Evolutionary conservation across 176 grass and related monocot species (phyloP).

Genomic region (Ampelocalamus luodianensis): DNA sequence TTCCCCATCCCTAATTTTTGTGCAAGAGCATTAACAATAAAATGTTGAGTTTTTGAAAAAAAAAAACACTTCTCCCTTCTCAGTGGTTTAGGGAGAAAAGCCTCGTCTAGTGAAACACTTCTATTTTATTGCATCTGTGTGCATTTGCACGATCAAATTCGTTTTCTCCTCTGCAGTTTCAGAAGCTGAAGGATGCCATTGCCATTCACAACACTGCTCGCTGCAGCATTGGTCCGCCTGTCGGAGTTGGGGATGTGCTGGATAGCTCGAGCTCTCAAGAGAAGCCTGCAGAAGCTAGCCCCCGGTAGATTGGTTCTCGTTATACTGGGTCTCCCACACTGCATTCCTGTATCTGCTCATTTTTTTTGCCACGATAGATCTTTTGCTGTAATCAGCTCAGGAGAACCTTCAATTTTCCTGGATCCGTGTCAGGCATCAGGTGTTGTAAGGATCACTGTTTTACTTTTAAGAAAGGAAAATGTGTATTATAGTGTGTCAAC

Average conservation of each 20-base stretch:
- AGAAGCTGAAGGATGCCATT: conserved; percentile 93
- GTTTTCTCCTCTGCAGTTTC: conserved; percentile 50
- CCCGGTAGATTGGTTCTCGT: conserved; percentile 40
- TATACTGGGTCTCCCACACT: not conserved
- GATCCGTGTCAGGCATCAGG: conserved; percentile 19
- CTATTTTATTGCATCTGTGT: not conserved
- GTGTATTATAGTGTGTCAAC: conserved; percentile 43
- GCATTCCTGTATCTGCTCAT: conserved; percentile 8
- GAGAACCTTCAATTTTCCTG: conserved; percentile 41
- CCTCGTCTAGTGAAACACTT: not conserved
- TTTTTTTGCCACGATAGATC: conserved; percentile 25
- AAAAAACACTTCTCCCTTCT: not conserved
- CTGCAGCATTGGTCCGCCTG: conserved; percentile 81
- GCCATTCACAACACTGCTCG: conserved; percentile 71
- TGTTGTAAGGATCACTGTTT: conserved; percentile 44
- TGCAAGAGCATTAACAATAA: not conserved
- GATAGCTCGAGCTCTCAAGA: conserved; percentile 52
- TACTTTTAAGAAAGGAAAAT: conserved; percentile 34
- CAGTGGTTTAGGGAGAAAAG: not conserved
- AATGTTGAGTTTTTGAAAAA: not conserved
- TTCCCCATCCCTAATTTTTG: not conserved
- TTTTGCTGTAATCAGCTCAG: conserved; percentile 39
- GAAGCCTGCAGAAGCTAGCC: conserved; percentile 71
- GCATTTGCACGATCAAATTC: not conserved
- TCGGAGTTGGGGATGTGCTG: conserved; percentile 53